phyloP scores from a whole-genome alignment of 2,329 filamentous ascomycete species.

The Xylaria sp. region DNA sequence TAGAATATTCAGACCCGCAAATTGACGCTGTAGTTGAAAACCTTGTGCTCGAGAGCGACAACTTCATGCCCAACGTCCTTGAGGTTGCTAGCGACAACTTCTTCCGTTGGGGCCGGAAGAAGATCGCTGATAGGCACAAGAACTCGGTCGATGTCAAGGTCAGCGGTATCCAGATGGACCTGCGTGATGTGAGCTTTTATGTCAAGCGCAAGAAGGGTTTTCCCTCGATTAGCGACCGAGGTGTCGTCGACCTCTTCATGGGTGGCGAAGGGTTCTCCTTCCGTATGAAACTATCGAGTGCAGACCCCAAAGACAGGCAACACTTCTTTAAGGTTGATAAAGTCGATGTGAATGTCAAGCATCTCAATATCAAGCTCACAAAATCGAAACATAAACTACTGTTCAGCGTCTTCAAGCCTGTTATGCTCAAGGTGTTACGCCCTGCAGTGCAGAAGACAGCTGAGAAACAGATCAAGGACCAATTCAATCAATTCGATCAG shows the following conservation, averaged over 20 bases:
- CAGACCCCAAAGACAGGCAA: constrained; percentile 74
- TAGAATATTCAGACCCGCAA: constrained; percentile 85
- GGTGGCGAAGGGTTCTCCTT: constrained; percentile 89
- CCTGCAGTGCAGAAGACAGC: constrained; percentile 85
- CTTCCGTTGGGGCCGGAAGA: constrained; percentile 93
- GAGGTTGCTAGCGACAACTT: constrained; percentile 93
- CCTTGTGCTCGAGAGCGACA: constrained; percentile 92
- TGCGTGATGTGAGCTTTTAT: constrained; percentile 90
- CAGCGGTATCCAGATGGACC: constrained; percentile 89
- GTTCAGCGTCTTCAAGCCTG: constrained; percentile 83
- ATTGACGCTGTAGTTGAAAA: constrained; percentile 93
- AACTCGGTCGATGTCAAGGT: constrained; percentile 83
- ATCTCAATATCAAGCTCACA: constrained; percentile 87
- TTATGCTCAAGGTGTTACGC: constrained; percentile 82
- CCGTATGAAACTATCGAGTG: constrained; percentile 85
- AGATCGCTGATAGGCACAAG: constrained; percentile 77
- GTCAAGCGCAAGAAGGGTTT: constrained; percentile 95
- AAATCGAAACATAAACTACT: constrained; percentile 94
- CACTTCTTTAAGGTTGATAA: constrained; percentile 96
- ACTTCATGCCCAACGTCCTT: constrained; percentile 90
- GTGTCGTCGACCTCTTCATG: constrained; percentile 86
- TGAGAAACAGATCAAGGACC: constrained; percentile 87
- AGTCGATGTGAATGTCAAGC: constrained; percentile 79
- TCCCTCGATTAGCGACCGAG: constrained; percentile 83
- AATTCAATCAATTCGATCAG: constrained; percentile 75